Evolutionary conservation across 805 yeast genomes (phyloP).

Genomic region (Saturnispora sekii): DNA sequence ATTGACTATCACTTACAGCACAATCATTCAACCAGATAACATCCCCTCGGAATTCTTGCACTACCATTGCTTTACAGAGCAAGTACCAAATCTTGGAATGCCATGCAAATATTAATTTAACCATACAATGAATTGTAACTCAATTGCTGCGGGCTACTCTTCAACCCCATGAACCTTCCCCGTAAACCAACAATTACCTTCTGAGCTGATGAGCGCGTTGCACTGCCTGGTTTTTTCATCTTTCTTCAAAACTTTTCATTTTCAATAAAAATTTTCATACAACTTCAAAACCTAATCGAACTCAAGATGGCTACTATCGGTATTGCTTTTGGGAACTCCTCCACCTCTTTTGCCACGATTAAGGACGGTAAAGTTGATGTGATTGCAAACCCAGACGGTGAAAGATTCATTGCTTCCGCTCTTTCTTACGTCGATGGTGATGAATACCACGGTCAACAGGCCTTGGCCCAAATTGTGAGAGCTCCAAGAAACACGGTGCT

Average conservation of each 20-base stretch:
- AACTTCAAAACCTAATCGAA: background rate
- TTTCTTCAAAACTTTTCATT: background rate
- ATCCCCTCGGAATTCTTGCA: too few species aligned
- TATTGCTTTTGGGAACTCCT: slow-evolving; percentile 91
- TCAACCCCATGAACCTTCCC: too few species aligned
- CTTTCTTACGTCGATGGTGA: slow-evolving; percentile 88
- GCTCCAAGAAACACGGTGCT: slow-evolving; percentile 78
- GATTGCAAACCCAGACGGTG: slow-evolving; percentile 98
- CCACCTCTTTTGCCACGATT: slow-evolving; percentile 89
- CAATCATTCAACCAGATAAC: too few species aligned
- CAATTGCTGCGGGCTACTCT: too few species aligned
- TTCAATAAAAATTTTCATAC: background rate
- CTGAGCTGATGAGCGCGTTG: too few species aligned
- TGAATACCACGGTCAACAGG: slow-evolving; percentile 97
- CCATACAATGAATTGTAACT: too few species aligned
- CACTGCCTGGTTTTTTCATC: background rate
- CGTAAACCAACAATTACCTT: too few species aligned
- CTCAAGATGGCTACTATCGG: slow-evolving; percentile 61
- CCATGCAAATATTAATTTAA: too few species aligned
- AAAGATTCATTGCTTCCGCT: slow-evolving; percentile 90
- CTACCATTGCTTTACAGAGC: too few species aligned
- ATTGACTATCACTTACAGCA: too few species aligned
- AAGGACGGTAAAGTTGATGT: slow-evolving; percentile 91
- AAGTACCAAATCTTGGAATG: too few species aligned
- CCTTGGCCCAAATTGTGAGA: slow-evolving; percentile 84